These are phyloP conservation scores for Urtica urens DNA, from an alignment of 306 rosid genomes.

Conservation along the genomic window DNA sequence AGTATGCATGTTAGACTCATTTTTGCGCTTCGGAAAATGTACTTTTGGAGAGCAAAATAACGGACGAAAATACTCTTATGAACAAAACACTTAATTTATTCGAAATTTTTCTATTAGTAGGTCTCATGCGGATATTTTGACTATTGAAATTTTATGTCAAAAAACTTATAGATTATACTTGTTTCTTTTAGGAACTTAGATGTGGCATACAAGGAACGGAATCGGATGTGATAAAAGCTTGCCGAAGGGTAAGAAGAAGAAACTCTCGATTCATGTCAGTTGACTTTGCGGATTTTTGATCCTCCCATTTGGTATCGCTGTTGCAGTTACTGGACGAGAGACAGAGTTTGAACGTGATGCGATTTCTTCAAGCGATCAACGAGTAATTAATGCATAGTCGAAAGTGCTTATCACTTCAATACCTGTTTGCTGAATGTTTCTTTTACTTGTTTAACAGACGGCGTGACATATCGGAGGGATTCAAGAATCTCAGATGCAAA, in stretches of 20 bases:
- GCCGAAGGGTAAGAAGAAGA: constrained; percentile 52
- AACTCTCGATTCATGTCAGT: neutral
- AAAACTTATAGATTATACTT: constrained; percentile 6
- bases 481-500: constrained; percentile 62
- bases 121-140: no score
- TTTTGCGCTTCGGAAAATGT: no score
- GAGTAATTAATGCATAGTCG: constrained; percentile 32
- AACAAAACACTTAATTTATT: no score
- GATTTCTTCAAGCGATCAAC: constrained; percentile 67
- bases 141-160: no score
- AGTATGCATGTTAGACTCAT: no score
- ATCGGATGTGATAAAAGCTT: constrained; percentile 47
- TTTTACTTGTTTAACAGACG: constrained; percentile 68
- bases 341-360: constrained; percentile 74
- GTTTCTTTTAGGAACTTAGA: constrained; percentile 54
- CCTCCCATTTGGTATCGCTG: constrained; percentile 12
- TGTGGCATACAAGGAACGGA: constrained; percentile 47
- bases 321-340: constrained; percentile 77
- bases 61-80: no score
- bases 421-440: constrained; percentile 1
- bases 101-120: no score
- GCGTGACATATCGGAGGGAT: constrained; percentile 47
- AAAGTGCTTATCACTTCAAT: neutral
- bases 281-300: neutral
- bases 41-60: no score